phyloP scores from a whole-genome alignment of 192 early-diverging fungal genomes.

The Chytriomyces hyalinus region DNA sequence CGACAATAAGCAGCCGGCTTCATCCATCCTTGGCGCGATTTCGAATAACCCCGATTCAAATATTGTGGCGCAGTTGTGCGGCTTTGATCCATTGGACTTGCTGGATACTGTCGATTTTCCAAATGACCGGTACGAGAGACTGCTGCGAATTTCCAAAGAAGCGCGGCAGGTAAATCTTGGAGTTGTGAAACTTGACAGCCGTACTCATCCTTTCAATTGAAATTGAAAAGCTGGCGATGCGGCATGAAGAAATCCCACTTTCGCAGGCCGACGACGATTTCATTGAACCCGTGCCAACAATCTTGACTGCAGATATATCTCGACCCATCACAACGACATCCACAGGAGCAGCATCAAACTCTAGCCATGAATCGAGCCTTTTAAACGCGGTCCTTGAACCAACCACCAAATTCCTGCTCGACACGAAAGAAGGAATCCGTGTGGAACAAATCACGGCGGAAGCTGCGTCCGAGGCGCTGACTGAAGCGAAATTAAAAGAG shows the following conservation, averaged over 20 bases:
- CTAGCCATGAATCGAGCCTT: not conserved
- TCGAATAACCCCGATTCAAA: conserved; percentile 3
- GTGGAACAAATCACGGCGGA: conserved; percentile 6
- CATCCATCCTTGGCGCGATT: conserved; percentile 2
- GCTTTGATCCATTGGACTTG: conserved; percentile 61
- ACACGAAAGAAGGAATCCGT: conserved; percentile 27
- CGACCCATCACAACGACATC: not conserved
- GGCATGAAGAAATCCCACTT: conserved; percentile 24
- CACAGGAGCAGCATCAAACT: not conserved
- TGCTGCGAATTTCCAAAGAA: conserved; percentile 38
- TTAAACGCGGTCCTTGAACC: conserved; percentile 12
- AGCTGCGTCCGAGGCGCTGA: conserved; percentile 9
- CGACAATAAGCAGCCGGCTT: not conserved
- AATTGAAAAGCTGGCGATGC: conserved; percentile 30
- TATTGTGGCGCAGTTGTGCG: conserved; percentile 49
- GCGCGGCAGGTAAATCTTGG: conserved; percentile 31
- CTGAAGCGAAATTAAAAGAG: conserved; percentile 34
- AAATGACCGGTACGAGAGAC: conserved; percentile 57
- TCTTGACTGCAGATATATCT: too few relatives aligned
- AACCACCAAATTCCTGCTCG: conserved; percentile 32
- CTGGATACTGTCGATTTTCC: conserved; percentile 57
- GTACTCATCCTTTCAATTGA: not conserved
- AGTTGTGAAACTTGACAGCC: not conserved
- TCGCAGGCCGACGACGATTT: not conserved
- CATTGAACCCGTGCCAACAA: not conserved